A percentile compares a stretch with the other conserved stretches of the same genome.
Conservation (phyloP, 129 eudicot species). For the Chrysanthemum seticuspe region DNA sequence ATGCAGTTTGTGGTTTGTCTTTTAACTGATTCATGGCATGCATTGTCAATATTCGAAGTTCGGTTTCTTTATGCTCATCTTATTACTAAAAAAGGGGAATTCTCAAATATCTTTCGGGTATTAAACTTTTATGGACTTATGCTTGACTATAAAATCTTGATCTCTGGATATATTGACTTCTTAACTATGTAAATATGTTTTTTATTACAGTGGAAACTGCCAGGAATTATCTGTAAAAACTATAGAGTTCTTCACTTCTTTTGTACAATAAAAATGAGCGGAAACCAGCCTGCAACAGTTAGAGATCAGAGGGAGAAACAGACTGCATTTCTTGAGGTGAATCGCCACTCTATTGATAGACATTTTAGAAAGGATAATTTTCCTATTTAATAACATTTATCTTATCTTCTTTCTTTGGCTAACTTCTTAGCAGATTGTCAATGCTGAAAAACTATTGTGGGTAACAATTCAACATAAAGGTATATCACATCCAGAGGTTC, state of each 20-base stretch:
- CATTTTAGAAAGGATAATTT: not conserved
- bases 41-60: not conserved
- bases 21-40: too few relatives aligned
- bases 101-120: not conserved
- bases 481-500: conserved; percentile 50
- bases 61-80: conserved; percentile 10
- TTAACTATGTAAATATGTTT: not conserved
- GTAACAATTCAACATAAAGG: conserved; percentile 68
- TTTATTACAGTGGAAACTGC: conserved; percentile 8
- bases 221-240: conserved; percentile 10
- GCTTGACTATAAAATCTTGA: not conserved
- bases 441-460: conserved; percentile 64
- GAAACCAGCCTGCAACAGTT: conserved; percentile 19
- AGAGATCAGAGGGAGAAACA: conserved; percentile 44
- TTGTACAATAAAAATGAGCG: conserved; percentile 35
- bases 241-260: not conserved
- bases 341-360: not conserved
- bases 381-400: not conserved
- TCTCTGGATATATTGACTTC: not conserved
- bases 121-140: too few relatives aligned
- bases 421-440: conserved; percentile 45
- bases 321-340: conserved; percentile 56
- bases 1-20: too few relatives aligned
- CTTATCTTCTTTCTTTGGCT: not conserved
- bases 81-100: not conserved